Conservation (phyloP, 148 eudicot species). For the Heliosperma pusillum region DNA sequence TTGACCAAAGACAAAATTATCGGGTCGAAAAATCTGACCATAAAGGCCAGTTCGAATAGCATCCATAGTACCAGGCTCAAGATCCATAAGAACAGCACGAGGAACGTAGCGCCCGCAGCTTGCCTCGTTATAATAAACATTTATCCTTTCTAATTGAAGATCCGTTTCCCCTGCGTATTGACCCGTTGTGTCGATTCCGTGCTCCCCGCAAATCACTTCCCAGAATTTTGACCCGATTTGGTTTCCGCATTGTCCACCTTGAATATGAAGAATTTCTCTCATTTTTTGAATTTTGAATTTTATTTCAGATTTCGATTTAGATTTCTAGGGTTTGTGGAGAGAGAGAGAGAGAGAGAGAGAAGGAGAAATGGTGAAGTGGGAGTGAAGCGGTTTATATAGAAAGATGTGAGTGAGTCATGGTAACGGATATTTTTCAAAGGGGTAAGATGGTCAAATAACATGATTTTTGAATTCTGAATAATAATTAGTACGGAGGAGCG, state of each 20-base stretch:
- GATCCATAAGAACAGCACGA: constrained; percentile 10
- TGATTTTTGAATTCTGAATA: not conserved
- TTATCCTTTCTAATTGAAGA: not conserved
- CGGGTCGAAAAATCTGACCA: constrained; percentile 12
- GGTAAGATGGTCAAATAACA: not conserved
- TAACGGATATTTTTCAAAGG: constrained; percentile 1
- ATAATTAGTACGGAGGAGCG: too few species aligned
- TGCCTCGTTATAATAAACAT: constrained; percentile 10
- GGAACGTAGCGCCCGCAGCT: constrained; percentile 6
- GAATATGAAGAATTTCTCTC: constrained; percentile 12
- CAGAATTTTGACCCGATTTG: constrained; percentile 12
- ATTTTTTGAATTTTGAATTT: not conserved
- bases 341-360: not conserved
- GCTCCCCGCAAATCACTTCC: constrained; percentile 1
- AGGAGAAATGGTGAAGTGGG: not conserved
- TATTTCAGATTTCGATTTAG: not conserved
- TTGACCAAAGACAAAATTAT: constrained; percentile 11
- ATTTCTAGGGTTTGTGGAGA: constrained; percentile 4
- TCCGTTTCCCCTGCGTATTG: constrained; percentile 6
- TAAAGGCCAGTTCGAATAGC: not conserved
- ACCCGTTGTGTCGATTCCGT: constrained; percentile 8
- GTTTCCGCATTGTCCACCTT: constrained; percentile 13
- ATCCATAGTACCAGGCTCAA: constrained; percentile 16
- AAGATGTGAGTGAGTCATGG: not conserved
- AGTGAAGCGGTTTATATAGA: not conserved